phyloP scores from a whole-genome alignment of 306 rosid species.

The Oemleria cerasiformis region DNA sequence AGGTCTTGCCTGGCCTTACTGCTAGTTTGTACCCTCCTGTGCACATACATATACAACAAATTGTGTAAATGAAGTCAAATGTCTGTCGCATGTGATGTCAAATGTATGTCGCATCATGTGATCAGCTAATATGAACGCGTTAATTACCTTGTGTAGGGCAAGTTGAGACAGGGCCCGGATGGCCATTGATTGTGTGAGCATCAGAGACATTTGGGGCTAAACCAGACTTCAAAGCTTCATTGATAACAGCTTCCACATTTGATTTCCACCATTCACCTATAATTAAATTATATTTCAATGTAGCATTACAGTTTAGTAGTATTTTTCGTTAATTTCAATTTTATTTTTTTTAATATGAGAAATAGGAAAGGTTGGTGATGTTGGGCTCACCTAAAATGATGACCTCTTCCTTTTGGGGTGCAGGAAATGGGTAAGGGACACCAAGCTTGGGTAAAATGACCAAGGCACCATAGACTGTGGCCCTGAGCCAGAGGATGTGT shows the following conservation, averaged over 20 bases:
- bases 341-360: too few relatives aligned
- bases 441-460: conserved; percentile 78
- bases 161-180: conserved; percentile 43
- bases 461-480: conserved; percentile 75
- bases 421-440: conserved; percentile 89
- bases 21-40: conserved; percentile 50
- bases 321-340: too few relatives aligned
- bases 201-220: conserved; percentile 85
- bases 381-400: conserved; percentile 50
- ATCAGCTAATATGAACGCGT: not conserved
- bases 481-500: conserved; percentile 87
- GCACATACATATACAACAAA: not conserved
- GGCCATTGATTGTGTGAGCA: conserved; percentile 80
- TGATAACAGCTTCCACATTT: conserved; percentile 70
- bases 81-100: too few relatives aligned
- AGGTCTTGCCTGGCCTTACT: conserved; percentile 53
- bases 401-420: conserved; percentile 57
- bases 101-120: not conserved
- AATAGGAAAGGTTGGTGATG: conserved; percentile 4
- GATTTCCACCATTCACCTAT: conserved; percentile 98
- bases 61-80: not conserved
- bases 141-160: conserved; percentile 56
- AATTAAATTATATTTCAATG: conserved; percentile 13
- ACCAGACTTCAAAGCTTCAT: conserved; percentile 77
- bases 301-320: too few relatives aligned